Base-by-base conservation (phyloP, 257 asterid species). In the Vinca minor region DNA sequence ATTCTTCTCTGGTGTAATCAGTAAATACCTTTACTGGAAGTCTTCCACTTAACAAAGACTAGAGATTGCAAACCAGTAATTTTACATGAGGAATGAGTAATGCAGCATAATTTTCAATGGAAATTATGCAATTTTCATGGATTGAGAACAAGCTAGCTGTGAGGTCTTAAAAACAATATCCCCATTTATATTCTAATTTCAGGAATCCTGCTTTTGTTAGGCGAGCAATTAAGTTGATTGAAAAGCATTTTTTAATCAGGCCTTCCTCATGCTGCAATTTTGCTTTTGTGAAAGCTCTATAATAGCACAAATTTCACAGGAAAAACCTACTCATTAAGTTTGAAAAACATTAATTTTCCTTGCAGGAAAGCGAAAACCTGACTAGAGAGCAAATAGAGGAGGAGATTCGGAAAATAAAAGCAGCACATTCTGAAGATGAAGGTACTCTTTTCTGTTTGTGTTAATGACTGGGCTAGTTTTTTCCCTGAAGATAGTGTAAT, bases 321-420 rank as follows among this genome's bases (percentile, higher is more conserved):
- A 49, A 59, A 47, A 18, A 13, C 46, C 50, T 49, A 18, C 28
- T 13, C 7, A 34, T 56, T 5, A 15, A 6, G 23, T 17, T 21
- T 31, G 41, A 1, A 18, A 6, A 9, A 6, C 42, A 25, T 35
- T 21, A n/a, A 34, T 29, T 47, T 41, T 21, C 25, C 67, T 78
- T 74, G 36, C 86, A 89, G 99, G 97, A 89, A 17, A 84, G 73
- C 38, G 97, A 93, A 12, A 75, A 79, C 78, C 69, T 89, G 72
- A 84, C 96, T 3, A 89, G 71, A 68, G 97, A 93, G 80, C 99
- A 89, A 80, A 77, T 89, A 62, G 94, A 87, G 64, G 97, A 87
- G 32, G 88, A 89, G 76, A 85, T 93, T 72, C 80, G 82, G 42
- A 83, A 83, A 83, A 89, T 93, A 53, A 93, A 93, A 84, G 97